Evolutionary conservation across 169 alveolate species (phyloP).

Genomic region (Eimeria necatrix): DNA sequence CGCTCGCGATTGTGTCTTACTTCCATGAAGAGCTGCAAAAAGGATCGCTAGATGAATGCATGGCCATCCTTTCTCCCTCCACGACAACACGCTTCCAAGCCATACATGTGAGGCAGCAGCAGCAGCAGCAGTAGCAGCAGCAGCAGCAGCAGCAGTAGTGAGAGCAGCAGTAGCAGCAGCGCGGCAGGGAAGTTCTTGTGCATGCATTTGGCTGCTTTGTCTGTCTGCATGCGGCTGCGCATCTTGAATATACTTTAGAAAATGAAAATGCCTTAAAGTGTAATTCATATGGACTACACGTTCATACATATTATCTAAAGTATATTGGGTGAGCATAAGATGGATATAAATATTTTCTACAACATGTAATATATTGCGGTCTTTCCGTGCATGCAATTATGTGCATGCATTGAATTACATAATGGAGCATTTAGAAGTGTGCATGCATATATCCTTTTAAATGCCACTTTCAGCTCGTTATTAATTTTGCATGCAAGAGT

Average conservation of each 20-base stretch:
- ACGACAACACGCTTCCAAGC: constrained; percentile 75
- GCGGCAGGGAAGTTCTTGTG: background rate
- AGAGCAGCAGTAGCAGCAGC: background rate
- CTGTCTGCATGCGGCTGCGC: too few species aligned
- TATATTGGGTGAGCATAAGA: background rate
- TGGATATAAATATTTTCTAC: background rate
- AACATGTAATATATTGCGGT: background rate
- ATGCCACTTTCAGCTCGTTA: background rate
- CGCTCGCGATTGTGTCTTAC: constrained; percentile 67
- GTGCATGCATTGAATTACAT: background rate
- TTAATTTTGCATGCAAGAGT: too few species aligned
- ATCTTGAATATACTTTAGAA: too few species aligned
- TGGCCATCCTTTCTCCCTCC: constrained; percentile 66
- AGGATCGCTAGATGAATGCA: constrained; percentile 66
- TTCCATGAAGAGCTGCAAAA: constrained; percentile 67
- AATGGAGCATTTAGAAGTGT: too few species aligned
- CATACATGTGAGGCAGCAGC: constrained; percentile 41
- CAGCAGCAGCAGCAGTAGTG: background rate
- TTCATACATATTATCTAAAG: background rate
- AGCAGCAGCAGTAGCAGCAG: constrained; percentile 27
- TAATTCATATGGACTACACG: too few species aligned
- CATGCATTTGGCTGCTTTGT: too few species aligned
- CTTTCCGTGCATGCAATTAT: background rate
- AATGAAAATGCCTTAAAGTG: too few species aligned
- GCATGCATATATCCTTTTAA: background rate